A percentile compares a stretch with the other conserved stretches of the same genome.
Conservation (phyloP, 768 basidiomycete species). For the Mycena olivaceomarginata region DNA sequence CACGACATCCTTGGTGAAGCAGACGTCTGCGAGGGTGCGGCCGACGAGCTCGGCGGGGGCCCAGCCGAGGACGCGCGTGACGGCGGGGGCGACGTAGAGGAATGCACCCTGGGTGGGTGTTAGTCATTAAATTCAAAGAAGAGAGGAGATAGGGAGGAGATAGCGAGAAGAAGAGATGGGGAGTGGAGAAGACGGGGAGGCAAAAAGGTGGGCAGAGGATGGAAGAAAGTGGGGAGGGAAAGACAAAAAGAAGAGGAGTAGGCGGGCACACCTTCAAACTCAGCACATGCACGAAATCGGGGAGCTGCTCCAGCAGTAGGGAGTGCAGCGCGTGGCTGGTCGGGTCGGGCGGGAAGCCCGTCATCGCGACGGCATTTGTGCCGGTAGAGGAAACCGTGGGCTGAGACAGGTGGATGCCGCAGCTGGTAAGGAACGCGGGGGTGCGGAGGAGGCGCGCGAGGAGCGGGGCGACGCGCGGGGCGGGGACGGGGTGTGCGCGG, state of each 20-base stretch:
- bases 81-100: slow-evolving; percentile 92
- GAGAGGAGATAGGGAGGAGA: background rate
- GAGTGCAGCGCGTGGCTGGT: slow-evolving; percentile 71
- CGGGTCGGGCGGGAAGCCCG: slow-evolving; percentile 48
- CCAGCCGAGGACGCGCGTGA: slow-evolving; percentile 89
- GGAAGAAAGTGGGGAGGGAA: background rate
- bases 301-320: slow-evolving; percentile 75
- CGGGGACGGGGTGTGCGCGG: slow-evolving; percentile 16
- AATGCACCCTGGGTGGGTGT: slow-evolving; percentile 83
- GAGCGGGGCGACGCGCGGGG: slow-evolving; percentile 20
- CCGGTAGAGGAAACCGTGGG: no score
- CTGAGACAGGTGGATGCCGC: slow-evolving; percentile 21
- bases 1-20: slow-evolving; percentile 93
- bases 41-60: slow-evolving; percentile 90
- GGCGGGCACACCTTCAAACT: slow-evolving; percentile 36
- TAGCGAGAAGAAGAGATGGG: background rate
- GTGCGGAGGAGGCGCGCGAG: slow-evolving; percentile 26
- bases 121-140: slow-evolving; percentile 68
- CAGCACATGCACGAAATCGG: slow-evolving; percentile 93
- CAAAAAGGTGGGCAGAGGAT: background rate
- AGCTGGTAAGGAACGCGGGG: slow-evolving; percentile 28
- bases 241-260: background rate
- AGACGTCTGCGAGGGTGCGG: slow-evolving; percentile 85
- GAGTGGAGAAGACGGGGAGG: background rate
- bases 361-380: no score